These are phyloP conservation scores for Globisporangium splendens DNA, from an alignment of 352 stramenopile genomes.

Conservation along the genomic window DNA sequence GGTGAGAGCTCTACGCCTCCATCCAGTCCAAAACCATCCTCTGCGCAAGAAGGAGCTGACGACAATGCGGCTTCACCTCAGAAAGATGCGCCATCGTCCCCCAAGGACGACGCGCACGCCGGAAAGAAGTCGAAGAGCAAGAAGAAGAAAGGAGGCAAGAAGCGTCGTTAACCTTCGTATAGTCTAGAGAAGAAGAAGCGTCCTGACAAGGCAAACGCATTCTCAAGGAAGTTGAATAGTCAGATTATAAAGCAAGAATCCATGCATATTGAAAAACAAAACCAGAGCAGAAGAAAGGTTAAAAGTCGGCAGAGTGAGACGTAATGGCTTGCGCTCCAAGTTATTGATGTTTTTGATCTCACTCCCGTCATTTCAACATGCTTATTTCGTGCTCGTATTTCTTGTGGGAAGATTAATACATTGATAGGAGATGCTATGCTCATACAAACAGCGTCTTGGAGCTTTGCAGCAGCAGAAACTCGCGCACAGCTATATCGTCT, in stretches of 20 bases:
- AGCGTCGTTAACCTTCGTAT: constrained; percentile 25
- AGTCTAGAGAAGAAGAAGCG: background rate
- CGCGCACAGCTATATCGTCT: constrained; percentile 45
- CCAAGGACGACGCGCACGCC: background rate
- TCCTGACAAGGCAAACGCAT: background rate
- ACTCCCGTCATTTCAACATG: constrained; percentile 6
- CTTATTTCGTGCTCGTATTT: no score
- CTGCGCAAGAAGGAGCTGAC: constrained; percentile 9
- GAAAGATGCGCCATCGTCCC: constrained; percentile 8
- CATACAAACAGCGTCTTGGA: constrained; percentile 63
- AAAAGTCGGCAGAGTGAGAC: background rate
- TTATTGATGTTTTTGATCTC: constrained; percentile 28
- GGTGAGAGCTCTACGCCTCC: constrained; percentile 17
- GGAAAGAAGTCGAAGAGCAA: constrained; percentile 47
- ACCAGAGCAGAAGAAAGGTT: background rate
- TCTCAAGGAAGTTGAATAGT: constrained; percentile 1
- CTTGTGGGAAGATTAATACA: constrained; percentile 9
- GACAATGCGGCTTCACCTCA: constrained; percentile 18
- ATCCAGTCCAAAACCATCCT: constrained; percentile 1
- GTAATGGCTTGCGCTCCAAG: background rate
- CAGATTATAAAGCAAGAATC: background rate
- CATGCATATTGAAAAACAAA: background rate
- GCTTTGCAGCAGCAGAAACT: constrained; percentile 63
- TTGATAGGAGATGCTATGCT: background rate
- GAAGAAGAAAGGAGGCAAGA: constrained; percentile 65